Evolutionary conservation across 2,329 filamentous ascomycete species (phyloP), one percentile per base, ranked within the genome.

Genomic region (Tolypocladium pustulatum): DNA sequence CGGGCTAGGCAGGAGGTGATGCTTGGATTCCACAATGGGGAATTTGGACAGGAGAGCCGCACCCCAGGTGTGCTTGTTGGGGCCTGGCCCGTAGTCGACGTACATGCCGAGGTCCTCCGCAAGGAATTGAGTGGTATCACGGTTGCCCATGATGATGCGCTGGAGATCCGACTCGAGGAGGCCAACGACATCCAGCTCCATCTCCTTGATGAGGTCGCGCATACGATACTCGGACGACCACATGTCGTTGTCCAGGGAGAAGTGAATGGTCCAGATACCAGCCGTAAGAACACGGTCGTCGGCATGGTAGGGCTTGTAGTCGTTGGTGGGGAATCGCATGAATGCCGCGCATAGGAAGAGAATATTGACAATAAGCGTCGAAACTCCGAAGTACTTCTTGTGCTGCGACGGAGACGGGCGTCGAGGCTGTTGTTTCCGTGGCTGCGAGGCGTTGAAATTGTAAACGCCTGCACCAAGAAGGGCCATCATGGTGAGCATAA

Each of bases 31-130:
- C 61, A 99, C 74, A 67, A 99, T 99, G 4, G 94, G 94, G 78
- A 97, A 99, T 70, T 97, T 97, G 66, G 91, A 97, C 4, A 99
- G 81, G 52, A 99, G 80, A 27, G 92, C 94, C 12, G 88, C 85
- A 56, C 94, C 94, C 94, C 94, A 99, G 0, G 94, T 99, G 76
- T 99, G 94, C 77, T 97, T 99, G 81, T 99, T 96, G 8, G 94
- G 94, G 2, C 94, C 94, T 36, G 94, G 94, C 58, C 94, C 94
- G 68, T 91, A 97, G 76, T 99, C 94, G 55, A 95, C 92, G 69
- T 97, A 99, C 94, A 99, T 99, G 66, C 94, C 94, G 13, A 99
- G 82, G 65, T 99, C 92, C 71, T 97, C 93, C 25, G 94, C 92
- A 10, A 99, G 82, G 74, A 90, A 95, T 71, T 97, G 94, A 1